phyloP scores from a whole-genome alignment of 257 asterid genomes.

The Handroanthus guayacan region DNA sequence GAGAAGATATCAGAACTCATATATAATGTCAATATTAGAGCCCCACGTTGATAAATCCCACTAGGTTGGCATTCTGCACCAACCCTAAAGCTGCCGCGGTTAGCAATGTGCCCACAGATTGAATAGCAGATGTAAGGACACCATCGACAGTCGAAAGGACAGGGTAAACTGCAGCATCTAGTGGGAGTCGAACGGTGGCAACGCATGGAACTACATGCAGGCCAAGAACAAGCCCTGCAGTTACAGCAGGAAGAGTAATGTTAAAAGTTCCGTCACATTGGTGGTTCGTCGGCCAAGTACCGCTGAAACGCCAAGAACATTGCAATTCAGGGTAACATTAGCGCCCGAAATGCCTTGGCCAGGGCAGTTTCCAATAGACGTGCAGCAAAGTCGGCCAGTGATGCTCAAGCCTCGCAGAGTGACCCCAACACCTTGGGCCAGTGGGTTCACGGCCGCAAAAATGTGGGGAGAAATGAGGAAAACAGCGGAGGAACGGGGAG shows the following conservation, averaged over 20 bases:
- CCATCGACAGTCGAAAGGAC: background rate
- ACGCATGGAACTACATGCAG: background rate
- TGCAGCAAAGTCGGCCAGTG: constrained; percentile 1
- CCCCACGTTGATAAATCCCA: background rate
- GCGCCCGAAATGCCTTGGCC: background rate
- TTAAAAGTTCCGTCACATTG: background rate
- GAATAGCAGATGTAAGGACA: background rate
- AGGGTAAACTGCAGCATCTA: background rate
- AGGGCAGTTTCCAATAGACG: background rate
- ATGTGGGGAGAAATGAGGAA: constrained; percentile 5
- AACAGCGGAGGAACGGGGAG: background rate
- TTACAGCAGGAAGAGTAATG: background rate
- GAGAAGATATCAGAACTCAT: too few species aligned
- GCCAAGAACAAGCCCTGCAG: background rate
- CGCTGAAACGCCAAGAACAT: background rate
- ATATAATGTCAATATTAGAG: too few species aligned
- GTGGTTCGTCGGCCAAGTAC: background rate
- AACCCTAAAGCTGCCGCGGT: background rate
- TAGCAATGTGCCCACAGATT: background rate
- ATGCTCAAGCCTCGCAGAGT: background rate
- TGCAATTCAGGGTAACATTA: background rate
- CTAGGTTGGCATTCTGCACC: background rate
- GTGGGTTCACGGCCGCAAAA: background rate
- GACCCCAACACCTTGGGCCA: background rate
- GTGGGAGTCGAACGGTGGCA: background rate